These are phyloP conservation scores for Hypomontagnella monticulosa DNA, from an alignment of 495 filamentous ascomycete genomes.

Conservation along the genomic window DNA sequence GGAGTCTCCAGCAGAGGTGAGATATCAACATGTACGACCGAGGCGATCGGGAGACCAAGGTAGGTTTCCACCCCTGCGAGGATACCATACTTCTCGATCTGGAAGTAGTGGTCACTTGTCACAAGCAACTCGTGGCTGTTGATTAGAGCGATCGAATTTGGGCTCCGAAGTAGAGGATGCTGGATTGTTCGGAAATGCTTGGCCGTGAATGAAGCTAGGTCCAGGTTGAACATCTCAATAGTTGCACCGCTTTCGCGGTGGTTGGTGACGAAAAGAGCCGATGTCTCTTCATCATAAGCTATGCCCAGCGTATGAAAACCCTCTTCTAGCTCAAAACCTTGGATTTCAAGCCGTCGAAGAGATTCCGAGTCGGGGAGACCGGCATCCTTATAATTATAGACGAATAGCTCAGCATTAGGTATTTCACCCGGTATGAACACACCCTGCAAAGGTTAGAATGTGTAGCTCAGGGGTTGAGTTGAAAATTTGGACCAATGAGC, in stretches of 20 bases:
- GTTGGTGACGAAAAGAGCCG: constrained; percentile 48
- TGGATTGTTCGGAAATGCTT: constrained; percentile 59
- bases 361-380: constrained; percentile 35
- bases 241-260: constrained; percentile 34
- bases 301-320: constrained; percentile 60
- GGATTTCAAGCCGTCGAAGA: constrained; percentile 45
- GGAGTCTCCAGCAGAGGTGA: constrained; percentile 52
- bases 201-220: constrained; percentile 44
- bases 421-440: constrained; percentile 39
- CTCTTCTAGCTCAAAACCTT: constrained; percentile 40
- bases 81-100: constrained; percentile 21
- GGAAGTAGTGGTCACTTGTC: constrained; percentile 67
- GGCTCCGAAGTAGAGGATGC: constrained; percentile 61
- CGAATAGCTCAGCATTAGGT: constrained; percentile 48
- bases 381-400: constrained; percentile 49
- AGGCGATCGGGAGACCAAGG: constrained; percentile 47
- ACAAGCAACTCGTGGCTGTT: constrained; percentile 63
- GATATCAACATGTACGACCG: constrained; percentile 53
- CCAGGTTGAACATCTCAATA: constrained; percentile 68
- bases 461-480: neutral
- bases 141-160: constrained; percentile 65
- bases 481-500: neutral
- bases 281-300: constrained; percentile 49
- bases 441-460: constrained; percentile 27
- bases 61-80: constrained; percentile 50